phyloP scores from a whole-genome alignment of 257 asterid genomes.

The Linderniella brevidens region DNA sequence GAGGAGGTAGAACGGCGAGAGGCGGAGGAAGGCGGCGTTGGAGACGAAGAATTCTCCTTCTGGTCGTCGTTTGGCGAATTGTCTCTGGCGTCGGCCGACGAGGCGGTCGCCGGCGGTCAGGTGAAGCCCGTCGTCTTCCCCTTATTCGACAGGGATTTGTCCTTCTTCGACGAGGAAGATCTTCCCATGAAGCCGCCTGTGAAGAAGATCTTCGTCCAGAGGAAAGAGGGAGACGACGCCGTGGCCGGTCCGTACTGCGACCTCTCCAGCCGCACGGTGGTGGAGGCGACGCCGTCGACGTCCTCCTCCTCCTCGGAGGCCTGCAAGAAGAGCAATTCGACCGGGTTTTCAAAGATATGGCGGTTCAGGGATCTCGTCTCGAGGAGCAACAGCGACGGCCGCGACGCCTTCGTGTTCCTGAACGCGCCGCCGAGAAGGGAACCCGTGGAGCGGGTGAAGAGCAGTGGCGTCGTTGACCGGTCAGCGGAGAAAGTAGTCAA shows the following conservation, averaged over 20 bases:
- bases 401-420: conserved; percentile 8
- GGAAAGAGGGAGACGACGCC: background rate
- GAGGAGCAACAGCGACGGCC: conserved; percentile 9
- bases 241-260: no score
- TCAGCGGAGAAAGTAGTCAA: no score
- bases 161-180: background rate
- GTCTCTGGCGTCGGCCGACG: conserved; percentile 38
- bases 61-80: conserved; percentile 18
- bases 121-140: conserved; percentile 45
- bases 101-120: conserved; percentile 31
- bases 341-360: conserved; percentile 7
- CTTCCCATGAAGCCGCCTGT: background rate
- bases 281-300: conserved; percentile 1
- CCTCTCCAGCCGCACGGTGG: no score
- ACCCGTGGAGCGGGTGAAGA: background rate
- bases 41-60: conserved; percentile 50
- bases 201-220: background rate
- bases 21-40: no score
- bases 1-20: no score
- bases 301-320: background rate
- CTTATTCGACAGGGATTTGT: background rate
- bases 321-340: conserved; percentile 9
- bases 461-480: no score
- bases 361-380: conserved; percentile 5
- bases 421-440: background rate